phyloP scores from a whole-genome alignment of 768 basidiomycete genomes.

The Leccinellum rugosiceps region DNA sequence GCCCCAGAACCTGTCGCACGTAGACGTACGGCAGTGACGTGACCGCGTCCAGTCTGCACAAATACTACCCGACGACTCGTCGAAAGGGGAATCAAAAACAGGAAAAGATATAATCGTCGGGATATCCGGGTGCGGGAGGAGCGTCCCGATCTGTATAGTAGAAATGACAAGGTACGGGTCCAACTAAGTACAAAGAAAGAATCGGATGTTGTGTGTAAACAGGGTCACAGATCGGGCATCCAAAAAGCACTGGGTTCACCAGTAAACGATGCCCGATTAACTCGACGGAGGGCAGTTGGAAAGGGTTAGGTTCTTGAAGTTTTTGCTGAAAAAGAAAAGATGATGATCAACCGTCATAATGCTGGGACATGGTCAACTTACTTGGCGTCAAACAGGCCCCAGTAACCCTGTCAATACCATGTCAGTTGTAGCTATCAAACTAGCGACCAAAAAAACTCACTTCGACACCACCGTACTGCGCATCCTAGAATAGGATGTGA shows the following conservation, averaged over 20 bases:
- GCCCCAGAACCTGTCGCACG: background rate
- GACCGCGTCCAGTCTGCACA: background rate
- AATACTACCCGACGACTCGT: background rate
- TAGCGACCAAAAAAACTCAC: conserved; percentile 22
- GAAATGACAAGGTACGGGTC: conserved; percentile 19
- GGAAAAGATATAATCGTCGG: too few species aligned
- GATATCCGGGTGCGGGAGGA: background rate
- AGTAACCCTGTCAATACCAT: conserved; percentile 38
- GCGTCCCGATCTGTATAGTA: conserved; percentile 1
- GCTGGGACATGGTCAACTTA: conserved; percentile 25
- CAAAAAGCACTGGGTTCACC: background rate
- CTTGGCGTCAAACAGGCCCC: conserved; percentile 68
- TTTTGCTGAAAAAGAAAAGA: conserved; percentile 47
- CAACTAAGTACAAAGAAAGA: conserved; percentile 16
- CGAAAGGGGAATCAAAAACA: too few species aligned
- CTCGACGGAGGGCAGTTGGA: conserved; percentile 45
- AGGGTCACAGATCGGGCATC: conserved; percentile 8
- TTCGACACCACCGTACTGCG: conserved; percentile 78
- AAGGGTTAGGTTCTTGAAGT: conserved; percentile 68
- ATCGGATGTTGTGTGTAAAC: background rate
- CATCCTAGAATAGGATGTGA: conserved; percentile 38
- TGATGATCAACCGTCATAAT: conserved; percentile 28
- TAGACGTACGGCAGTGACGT: background rate
- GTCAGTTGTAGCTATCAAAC: conserved; percentile 8
- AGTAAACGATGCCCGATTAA: background rate